These are phyloP conservation scores for Aurantiochytrium sp. DNA, from an alignment of 108 stramenopile species.

Conservation along the genomic window DNA sequence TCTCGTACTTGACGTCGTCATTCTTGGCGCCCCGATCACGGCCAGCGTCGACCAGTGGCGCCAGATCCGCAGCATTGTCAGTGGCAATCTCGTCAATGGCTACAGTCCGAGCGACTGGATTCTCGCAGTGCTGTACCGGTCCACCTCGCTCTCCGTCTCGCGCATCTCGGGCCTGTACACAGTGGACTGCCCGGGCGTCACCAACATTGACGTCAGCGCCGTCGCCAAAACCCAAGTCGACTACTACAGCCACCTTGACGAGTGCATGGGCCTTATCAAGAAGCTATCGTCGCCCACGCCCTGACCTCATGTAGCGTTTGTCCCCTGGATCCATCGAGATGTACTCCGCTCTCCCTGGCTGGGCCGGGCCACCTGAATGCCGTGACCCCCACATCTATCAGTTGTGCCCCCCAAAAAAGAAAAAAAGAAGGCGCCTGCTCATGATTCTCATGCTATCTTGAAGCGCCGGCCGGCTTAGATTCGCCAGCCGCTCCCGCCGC, in stretches of 20 bases:
- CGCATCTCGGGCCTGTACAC: not conserved
- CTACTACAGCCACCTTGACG: not conserved
- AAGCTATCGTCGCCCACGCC: not conserved
- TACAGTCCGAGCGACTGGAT: slow-evolving; percentile 82
- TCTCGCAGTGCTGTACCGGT: slow-evolving; percentile 77
- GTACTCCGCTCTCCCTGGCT: no score
- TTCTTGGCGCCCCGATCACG: slow-evolving; percentile 31
- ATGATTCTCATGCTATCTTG: no score
- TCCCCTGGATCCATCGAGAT: no score
- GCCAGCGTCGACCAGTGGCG: slow-evolving; percentile 56
- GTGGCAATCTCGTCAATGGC: slow-evolving; percentile 86
- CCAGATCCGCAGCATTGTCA: slow-evolving; percentile 72
- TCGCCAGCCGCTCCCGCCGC: no score
- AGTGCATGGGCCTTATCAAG: not conserved
- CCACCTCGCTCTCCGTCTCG: slow-evolving; percentile 37
- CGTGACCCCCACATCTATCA: no score
- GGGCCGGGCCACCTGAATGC: no score
- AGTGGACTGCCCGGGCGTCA: not conserved
- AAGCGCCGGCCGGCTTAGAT: no score
- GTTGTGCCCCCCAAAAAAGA: no score
- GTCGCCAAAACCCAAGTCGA: not conserved
- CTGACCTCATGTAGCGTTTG: no score
- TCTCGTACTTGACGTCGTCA: slow-evolving; percentile 14
- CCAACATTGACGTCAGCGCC: not conserved
- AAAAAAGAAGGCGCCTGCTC: no score